Conservation (phyloP, 352 stramenopile species). For the Globisporangium yorkense region DNA sequence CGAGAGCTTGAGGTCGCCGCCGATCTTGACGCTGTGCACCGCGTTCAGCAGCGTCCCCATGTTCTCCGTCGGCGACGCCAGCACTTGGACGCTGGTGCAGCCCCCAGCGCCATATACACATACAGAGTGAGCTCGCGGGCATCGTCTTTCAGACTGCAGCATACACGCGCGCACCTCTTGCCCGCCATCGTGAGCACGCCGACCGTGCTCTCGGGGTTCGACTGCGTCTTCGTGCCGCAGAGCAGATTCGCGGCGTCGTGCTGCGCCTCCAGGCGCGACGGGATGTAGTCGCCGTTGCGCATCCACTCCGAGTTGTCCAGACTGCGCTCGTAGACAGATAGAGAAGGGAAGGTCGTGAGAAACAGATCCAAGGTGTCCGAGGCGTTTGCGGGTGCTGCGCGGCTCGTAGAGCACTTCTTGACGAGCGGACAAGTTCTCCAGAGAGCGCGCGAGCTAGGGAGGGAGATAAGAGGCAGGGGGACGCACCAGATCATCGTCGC, state of each 20-base stretch:
- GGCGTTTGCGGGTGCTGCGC: no score
- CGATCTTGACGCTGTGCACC: conserved; percentile 89
- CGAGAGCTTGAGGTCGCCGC: conserved; percentile 91
- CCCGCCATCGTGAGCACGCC: conserved; percentile 95
- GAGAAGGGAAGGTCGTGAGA: background rate
- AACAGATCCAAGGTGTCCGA: background rate
- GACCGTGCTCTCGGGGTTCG: conserved; percentile 98
- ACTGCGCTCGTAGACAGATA: conserved; percentile 17
- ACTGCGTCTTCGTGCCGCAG: conserved; percentile 95
- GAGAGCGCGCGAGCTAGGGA: background rate
- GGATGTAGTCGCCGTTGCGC: conserved; percentile 99
- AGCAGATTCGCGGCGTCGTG: conserved; percentile 98
- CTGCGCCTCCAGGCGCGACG: conserved; percentile 96
- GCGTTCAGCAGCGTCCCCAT: conserved; percentile 96
- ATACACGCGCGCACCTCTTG: conserved; percentile 40
- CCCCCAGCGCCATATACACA: background rate
- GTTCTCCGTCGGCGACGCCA: conserved; percentile 97
- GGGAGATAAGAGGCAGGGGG: background rate
- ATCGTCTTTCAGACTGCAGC: background rate
- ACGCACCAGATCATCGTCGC: conserved; percentile 86
- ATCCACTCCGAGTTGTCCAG: conserved; percentile 98
- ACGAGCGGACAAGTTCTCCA: background rate
- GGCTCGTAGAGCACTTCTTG: background rate
- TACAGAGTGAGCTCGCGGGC: background rate
- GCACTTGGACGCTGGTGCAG: conserved; percentile 80